Base-by-base conservation (phyloP, 164 flowering plant genomes). In the Liriodendron chinense region DNA sequence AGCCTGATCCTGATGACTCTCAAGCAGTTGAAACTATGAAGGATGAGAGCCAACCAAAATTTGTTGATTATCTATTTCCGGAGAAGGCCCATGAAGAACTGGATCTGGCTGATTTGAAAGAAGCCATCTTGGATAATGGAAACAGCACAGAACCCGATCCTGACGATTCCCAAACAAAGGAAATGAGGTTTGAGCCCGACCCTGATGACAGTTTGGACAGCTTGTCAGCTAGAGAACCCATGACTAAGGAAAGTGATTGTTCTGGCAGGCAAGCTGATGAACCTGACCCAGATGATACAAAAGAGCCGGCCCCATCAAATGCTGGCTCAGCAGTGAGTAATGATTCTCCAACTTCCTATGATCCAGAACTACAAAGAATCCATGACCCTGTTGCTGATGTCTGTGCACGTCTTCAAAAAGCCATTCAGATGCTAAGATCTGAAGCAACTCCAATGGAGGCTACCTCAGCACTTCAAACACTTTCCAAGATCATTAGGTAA, bases 401-500 rank as follows among this genome's bases (percentile, higher is more conserved):
- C 34, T 89, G 87, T 81, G 67, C 69, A 78, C 97, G 97, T 72
- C 81, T 96, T 67, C 88, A 84, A 62, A 86, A 83, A 73, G 87
- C 96, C 63, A 85, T 96, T 70, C 82, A 86, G 73, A 80, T 74
- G 77, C 79, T 96, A 81, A 84, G 63, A 74, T 76, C 84, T 75
- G 96, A 92, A 84, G 88, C 84, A 22, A 79, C 75, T 49, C 89
- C 93, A n/a, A 62, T 71, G 1, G 89, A 86, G 65, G 78, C 87
- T 70, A 72, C 76, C 53, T 74, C 75, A 3, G 89, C 90, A 63
- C 79, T 90, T 68, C 89, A 89, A 82, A 92, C 92, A 64, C 84
- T 96, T 8, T 84, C 86, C 23, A 94, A 86, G 83, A 91, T 96
- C 79, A 84, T 92, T 59, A 82, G 90, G 99, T 96, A 78, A n/a